These are phyloP conservation scores for Warburgia ugandensis DNA, from an alignment of 164 flowering plant genomes.

Conservation along the genomic window DNA sequence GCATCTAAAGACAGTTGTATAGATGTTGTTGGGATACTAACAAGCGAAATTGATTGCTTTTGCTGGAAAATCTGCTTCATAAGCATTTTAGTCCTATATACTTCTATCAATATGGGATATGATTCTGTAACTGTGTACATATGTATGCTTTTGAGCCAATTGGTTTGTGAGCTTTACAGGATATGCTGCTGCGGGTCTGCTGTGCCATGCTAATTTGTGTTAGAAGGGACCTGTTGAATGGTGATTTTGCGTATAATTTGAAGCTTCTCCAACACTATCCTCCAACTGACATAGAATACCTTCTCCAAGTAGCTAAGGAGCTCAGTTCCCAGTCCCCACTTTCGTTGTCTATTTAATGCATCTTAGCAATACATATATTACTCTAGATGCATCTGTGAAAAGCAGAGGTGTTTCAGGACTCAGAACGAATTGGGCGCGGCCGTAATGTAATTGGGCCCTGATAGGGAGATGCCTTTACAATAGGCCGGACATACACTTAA, in stretches of 20 bases:
- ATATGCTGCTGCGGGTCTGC: constrained; percentile 60
- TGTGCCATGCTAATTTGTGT: constrained; percentile 63
- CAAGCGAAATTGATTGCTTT: background rate
- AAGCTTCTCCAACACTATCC: constrained; percentile 68
- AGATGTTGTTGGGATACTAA: background rate
- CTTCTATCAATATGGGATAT: too few species aligned
- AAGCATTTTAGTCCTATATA: too few species aligned
- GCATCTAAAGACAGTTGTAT: too few species aligned
- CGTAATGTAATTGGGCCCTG: too few species aligned
- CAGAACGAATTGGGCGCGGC: too few species aligned
- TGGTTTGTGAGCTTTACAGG: constrained; percentile 27
- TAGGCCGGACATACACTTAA: too few species aligned
- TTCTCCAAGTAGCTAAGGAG: constrained; percentile 50
- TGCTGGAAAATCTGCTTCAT: background rate
- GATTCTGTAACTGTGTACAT: background rate
- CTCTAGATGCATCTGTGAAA: too few species aligned
- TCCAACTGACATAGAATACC: constrained; percentile 41
- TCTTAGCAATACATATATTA: too few species aligned
- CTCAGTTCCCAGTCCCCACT: background rate
- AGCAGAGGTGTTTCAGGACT: too few species aligned
- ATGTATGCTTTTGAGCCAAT: background rate
- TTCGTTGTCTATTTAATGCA: too few species aligned
- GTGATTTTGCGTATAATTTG: constrained; percentile 55
- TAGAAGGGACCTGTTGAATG: constrained; percentile 40
- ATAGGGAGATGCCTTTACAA: too few species aligned